Conservation (phyloP, 2,329 filamentous ascomycete species). For the Nannizziopsis arthrosporioides region DNA sequence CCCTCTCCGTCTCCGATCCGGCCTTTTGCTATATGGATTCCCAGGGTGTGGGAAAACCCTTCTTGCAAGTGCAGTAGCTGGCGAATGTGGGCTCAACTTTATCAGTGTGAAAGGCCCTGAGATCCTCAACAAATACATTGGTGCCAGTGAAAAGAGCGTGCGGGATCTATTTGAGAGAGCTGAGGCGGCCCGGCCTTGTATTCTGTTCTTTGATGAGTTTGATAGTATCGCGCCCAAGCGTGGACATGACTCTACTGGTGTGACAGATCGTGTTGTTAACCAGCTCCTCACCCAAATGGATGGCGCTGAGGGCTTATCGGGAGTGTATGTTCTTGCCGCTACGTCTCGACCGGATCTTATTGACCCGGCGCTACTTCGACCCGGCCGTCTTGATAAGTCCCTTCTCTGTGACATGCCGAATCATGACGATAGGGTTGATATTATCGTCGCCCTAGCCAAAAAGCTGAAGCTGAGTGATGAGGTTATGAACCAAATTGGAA, state of each 20-base stretch:
- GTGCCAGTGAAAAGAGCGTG: slow-evolving; percentile 90
- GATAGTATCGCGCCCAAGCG: slow-evolving; percentile 95
- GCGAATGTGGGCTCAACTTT: slow-evolving; percentile 95
- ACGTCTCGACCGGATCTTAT: slow-evolving; percentile 90
- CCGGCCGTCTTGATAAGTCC: slow-evolving; percentile 86
- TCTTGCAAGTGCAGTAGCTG: slow-evolving; percentile 89
- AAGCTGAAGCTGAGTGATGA: slow-evolving; percentile 64
- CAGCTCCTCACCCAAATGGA: slow-evolving; percentile 99
- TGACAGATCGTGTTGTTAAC: slow-evolving; percentile 97
- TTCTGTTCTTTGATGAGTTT: slow-evolving; percentile 98
- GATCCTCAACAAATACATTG: slow-evolving; percentile 98
- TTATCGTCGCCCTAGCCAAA: slow-evolving; percentile 68
- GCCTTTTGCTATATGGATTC: slow-evolving; percentile 83
- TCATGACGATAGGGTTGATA: slow-evolving; percentile 71
- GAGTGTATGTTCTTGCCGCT: slow-evolving; percentile 91
- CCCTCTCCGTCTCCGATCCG: slow-evolving; percentile 84
- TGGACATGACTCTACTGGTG: slow-evolving; percentile 91
- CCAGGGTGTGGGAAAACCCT: slow-evolving; percentile 95
- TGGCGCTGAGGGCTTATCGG: slow-evolving; percentile 84
- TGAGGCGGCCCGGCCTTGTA: slow-evolving; percentile 72
- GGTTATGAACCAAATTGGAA: slow-evolving; percentile 52
- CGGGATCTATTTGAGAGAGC: slow-evolving; percentile 91
- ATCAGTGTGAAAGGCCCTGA: slow-evolving; percentile 97
- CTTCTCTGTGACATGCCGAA: slow-evolving; percentile 81
- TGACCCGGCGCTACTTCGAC: slow-evolving; percentile 81